Percentiles rank a stretch among this genome's conserved stretches.
Evolutionary conservation across 805 yeast species (phyloP).

Genomic region (Schwanniomyces occidentalis): DNA sequence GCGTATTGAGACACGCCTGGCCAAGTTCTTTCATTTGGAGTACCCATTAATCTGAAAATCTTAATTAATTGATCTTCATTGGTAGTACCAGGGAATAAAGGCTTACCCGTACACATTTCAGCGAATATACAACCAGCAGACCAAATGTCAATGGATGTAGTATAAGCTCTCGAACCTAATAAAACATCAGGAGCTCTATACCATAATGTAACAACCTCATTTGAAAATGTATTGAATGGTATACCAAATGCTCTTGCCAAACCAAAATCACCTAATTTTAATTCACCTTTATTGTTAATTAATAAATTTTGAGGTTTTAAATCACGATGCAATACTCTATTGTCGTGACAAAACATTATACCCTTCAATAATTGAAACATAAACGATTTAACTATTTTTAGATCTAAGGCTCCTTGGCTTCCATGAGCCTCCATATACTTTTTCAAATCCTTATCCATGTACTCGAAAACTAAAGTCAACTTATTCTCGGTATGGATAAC

Average conservation of each 20-base stretch:
- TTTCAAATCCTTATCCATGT: conserved; percentile 89
- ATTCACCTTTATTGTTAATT: conserved; percentile 84
- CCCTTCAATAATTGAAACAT: conserved; percentile 94
- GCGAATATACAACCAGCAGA: conserved; percentile 98
- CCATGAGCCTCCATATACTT: conserved; percentile 92
- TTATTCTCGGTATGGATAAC: conserved; percentile 97
- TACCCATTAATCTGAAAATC: conserved; percentile 92
- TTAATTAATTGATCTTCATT: conserved; percentile 93
- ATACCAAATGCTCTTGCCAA: conserved; percentile 97
- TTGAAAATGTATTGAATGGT: conserved; percentile 95
- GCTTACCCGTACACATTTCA: conserved; percentile 98
- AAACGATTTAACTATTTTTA: conserved; percentile 77
- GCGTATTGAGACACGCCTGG: conserved; percentile 93
- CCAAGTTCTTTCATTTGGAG: conserved; percentile 96
- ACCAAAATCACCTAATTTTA: conserved; percentile 95
- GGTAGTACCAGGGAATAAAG: conserved; percentile 92
- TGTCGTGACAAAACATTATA: conserved; percentile 82
- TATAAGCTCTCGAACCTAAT: conserved; percentile 91
- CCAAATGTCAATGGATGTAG: conserved; percentile 98
- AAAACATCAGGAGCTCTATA: conserved; percentile 97
- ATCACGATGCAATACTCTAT: conserved; percentile 80
- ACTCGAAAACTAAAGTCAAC: conserved; percentile 89
- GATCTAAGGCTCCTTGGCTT: conserved; percentile 68
- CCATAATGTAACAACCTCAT: conserved; percentile 98
- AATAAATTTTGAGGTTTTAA: conserved; percentile 93